Conservation (phyloP, 192 early-diverging fungal genomes). For the Lobosporangium transversale region DNA sequence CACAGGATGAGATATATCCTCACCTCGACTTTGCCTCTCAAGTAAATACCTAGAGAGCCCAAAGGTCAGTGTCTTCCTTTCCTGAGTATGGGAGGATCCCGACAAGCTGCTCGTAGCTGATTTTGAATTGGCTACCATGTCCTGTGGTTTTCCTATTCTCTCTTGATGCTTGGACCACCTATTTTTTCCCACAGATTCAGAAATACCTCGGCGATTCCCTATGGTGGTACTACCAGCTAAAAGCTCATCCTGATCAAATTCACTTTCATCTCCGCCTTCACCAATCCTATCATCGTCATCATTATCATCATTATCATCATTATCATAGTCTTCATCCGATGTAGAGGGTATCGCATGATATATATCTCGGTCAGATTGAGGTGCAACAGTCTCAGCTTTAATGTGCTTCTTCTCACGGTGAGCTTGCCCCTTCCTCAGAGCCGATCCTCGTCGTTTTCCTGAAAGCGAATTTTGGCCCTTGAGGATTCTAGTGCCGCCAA, state of each 20-base stretch:
- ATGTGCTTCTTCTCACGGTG: conserved; percentile 28
- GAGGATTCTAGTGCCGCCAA: conserved; percentile 22
- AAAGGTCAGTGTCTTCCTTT: conserved; percentile 10
- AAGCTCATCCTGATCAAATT: conserved; percentile 19
- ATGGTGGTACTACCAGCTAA: neutral
- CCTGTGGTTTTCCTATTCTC: neutral
- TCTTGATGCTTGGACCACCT: neutral
- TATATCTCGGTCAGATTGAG: neutral
- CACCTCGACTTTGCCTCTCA: conserved; percentile 34
- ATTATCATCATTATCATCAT: conserved; percentile 32
- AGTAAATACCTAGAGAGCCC: conserved; percentile 19
- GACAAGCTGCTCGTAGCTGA: neutral
- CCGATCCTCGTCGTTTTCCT: conserved; percentile 29
- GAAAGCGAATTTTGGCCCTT: conserved; percentile 3
- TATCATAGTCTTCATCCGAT: conserved; percentile 22
- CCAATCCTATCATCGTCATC: conserved; percentile 24
- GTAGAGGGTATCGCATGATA: conserved; percentile 7
- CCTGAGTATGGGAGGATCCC: no score
- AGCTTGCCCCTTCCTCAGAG: neutral
- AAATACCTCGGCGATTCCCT: neutral
- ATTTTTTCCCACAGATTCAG: neutral
- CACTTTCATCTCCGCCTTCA: conserved; percentile 24
- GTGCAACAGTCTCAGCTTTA: neutral
- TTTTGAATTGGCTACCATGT: neutral
- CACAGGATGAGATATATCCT: conserved; percentile 10